These are phyloP conservation scores for Sphaerosporella brunnea DNA, from an alignment of 495 filamentous ascomycete genomes.

Conservation along the genomic window DNA sequence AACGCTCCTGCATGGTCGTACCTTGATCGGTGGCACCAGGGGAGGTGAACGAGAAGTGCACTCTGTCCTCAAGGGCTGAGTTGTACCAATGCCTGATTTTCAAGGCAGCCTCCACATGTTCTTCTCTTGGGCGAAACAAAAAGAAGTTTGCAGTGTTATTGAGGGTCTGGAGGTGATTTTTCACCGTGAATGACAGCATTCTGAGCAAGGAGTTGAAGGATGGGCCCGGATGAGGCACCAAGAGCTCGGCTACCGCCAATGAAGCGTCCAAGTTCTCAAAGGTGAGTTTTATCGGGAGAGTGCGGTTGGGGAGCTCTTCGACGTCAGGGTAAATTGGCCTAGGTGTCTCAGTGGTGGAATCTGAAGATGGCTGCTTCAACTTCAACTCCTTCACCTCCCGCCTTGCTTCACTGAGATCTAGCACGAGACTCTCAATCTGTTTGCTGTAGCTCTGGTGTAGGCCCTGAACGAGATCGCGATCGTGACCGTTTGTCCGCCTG, in stretches of 20 bases:
- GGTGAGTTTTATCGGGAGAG: constrained; percentile 10
- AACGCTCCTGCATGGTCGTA: constrained; percentile 13
- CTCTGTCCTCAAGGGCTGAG: constrained; percentile 9
- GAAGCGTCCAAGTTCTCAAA: constrained; percentile 18
- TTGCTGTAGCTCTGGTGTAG: constrained; percentile 20
- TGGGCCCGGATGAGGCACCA: constrained; percentile 19
- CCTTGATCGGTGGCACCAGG: constrained; percentile 8
- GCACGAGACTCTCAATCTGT: constrained; percentile 18
- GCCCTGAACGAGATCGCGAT: constrained; percentile 16
- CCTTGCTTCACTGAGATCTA: constrained; percentile 18
- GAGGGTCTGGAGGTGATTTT: constrained; percentile 17
- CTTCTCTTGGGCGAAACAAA: constrained; percentile 4
- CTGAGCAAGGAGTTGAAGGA: constrained; percentile 14
- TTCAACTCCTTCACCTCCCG: constrained; percentile 17
- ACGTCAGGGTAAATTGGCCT: background rate
- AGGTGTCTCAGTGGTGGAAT: background rate
- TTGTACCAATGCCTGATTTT: constrained; percentile 16
- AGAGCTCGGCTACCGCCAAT: constrained; percentile 11
- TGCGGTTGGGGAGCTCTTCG: constrained; percentile 4
- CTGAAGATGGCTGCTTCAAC: constrained; percentile 4
- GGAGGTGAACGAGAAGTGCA: constrained; percentile 17
- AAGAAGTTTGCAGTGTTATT: constrained; percentile 17
- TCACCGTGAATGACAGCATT: constrained; percentile 11
- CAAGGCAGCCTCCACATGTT: constrained; percentile 7
- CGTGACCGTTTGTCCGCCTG: constrained; percentile 17